Evolutionary conservation across 1,139 yeast genomes (phyloP), one percentile per base, ranked within the genome.

Genomic region (Groenewaldozyma sp.): DNA sequence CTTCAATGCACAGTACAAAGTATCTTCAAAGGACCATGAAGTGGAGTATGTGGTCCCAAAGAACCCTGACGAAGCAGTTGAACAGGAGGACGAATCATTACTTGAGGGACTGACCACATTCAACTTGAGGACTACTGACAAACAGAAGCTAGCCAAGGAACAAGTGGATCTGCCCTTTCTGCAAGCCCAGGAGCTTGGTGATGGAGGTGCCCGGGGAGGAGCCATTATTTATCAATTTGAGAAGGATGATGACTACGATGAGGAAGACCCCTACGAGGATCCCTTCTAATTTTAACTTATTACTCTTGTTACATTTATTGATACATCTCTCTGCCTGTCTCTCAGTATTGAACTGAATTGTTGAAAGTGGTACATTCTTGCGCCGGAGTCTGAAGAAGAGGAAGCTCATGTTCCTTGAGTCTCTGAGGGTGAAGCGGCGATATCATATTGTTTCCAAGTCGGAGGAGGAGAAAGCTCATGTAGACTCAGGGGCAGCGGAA

Each of bases 181-280:
- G 67, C 83, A 82, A 52, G 97, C 97, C 0, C 97, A 88, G 57
- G 70, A 73, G 21, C 67, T 82, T 44, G 93, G 87, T 3, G 63
- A 69, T 24, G 84, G 91, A 22, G 94, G 95, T 29, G 38, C 37
- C 2, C 47, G 49, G 7, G 67, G 70, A 11, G 70, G 70, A 3
- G 97, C 98, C 1, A 88, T 91, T 52, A 94, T 91, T 10, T 91
- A 88, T 56, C 93, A 88, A 56, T 88, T 78, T 56, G 94, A 83
- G 53, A 73, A 74, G 51, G 79, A 74, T 50, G 81, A 88, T 58
- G 97, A 88, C 57, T 88, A 87, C 51, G 97, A 91, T 56, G 97
- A 91, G 59, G 97, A 91, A 50, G 98, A 91, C 59, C 96, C 97
- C 0, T 88, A 80, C 53, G 98, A 91, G 56, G 97, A 91, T 55